Conservation (phyloP, 2,329 filamentous ascomycete genomes). For the Tolypocladium album region DNA sequence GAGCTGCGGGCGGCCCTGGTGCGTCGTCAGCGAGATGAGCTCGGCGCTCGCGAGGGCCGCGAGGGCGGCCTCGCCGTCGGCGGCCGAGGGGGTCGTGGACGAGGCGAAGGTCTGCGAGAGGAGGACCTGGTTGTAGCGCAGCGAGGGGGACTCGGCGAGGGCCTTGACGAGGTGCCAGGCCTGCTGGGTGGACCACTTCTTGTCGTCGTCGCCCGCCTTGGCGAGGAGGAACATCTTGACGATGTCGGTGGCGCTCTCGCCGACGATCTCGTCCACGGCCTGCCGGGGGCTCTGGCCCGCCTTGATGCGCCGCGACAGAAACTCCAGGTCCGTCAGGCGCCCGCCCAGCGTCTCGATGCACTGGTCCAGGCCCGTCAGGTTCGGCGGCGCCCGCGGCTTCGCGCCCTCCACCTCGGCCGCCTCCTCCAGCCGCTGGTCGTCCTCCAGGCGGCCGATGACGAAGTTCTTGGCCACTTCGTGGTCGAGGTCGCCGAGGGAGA, state of each 20-base stretch:
- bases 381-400: conserved; percentile 14
- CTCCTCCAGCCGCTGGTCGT: conserved; percentile 22
- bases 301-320: conserved; percentile 81
- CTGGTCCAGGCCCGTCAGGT: conserved; percentile 64
- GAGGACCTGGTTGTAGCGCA: conserved; percentile 80
- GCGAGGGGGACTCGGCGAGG: conserved; percentile 54
- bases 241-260: conserved; percentile 81
- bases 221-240: conserved; percentile 84
- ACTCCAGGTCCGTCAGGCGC: conserved; percentile 90
- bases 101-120: conserved; percentile 64
- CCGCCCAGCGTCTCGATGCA: conserved; percentile 79
- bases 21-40: conserved; percentile 64
- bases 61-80: conserved; percentile 63
- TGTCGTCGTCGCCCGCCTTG: conserved; percentile 33
- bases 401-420: conserved; percentile 14
- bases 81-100: conserved; percentile 32
- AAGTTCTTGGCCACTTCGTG: conserved; percentile 82
- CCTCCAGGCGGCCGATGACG: conserved; percentile 71
- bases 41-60: conserved; percentile 77
- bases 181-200: conserved; percentile 72
- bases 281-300: conserved; percentile 72
- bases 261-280: conserved; percentile 80
- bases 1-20: conserved; percentile 64
- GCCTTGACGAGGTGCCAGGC: conserved; percentile 81
- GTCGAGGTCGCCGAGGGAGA: conserved; percentile 77